phyloP scores from a whole-genome alignment of 2,329 filamentous ascomycete species.

The Catunica adiposa region DNA sequence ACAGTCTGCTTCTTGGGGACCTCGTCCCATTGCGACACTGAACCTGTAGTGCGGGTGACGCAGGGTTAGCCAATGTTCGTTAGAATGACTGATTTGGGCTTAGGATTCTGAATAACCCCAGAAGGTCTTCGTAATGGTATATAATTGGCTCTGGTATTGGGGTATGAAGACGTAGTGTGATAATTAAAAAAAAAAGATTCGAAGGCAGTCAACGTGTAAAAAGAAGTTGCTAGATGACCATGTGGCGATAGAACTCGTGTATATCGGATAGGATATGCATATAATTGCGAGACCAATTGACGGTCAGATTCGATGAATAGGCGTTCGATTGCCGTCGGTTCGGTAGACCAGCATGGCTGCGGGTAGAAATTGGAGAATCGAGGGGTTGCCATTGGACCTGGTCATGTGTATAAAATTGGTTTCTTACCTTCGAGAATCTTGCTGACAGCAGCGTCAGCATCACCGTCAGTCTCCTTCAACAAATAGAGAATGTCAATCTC shows the following conservation, averaged over 20 bases:
- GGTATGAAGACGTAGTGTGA: neutral
- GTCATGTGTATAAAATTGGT: neutral
- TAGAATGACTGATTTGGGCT: neutral
- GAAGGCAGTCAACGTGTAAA: neutral
- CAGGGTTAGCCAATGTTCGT: neutral
- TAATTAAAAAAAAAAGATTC: neutral
- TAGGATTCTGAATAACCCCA: neutral
- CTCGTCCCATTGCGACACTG: conserved; percentile 70
- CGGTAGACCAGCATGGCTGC: neutral
- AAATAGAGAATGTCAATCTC: conserved; percentile 89
- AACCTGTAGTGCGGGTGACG: conserved; percentile 32
- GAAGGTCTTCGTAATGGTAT: neutral
- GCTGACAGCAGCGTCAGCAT: conserved; percentile 57
- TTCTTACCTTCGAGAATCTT: conserved; percentile 60
- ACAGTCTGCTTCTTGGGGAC: conserved; percentile 65
- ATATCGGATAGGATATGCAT: neutral
- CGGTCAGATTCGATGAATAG: neutral
- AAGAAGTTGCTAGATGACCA: neutral
- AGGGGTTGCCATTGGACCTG: neutral
- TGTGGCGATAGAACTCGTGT: neutral
- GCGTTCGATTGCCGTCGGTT: neutral
- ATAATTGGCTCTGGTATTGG: neutral
- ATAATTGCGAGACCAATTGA: neutral
- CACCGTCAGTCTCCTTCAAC: conserved; percentile 71
- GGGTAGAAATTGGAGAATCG: neutral